Evolutionary conservation across 2,329 filamentous ascomycete species (phyloP).

Genomic region (Fusarium sublunatum): DNA sequence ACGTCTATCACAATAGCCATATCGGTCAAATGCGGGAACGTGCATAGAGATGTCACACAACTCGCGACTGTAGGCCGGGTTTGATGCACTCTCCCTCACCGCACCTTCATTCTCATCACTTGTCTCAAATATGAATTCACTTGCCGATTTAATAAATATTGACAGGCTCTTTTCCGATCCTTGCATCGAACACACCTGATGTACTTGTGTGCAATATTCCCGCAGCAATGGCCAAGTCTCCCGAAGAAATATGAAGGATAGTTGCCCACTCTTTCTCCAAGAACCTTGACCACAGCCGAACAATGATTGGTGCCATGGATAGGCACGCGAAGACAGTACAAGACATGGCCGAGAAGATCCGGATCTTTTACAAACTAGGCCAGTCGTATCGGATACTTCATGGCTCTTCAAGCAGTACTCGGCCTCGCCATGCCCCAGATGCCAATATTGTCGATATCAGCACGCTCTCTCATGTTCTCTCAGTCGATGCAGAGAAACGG

Average conservation of each 20-base stretch:
- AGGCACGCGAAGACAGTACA: slow-evolving; percentile 58
- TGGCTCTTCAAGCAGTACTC: slow-evolving; percentile 79
- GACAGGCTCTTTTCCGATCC: background rate
- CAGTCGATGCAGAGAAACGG: slow-evolving; percentile 5
- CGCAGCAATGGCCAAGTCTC: accelerated
- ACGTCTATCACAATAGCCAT: background rate
- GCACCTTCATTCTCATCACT: background rate
- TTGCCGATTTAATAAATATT: no score
- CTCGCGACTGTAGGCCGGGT: background rate
- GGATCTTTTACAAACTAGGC: slow-evolving; percentile 56
- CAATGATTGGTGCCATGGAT: slow-evolving; percentile 53
- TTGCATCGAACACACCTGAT: accelerated
- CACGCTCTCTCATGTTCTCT: slow-evolving; percentile 29
- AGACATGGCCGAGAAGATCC: slow-evolving; percentile 57
- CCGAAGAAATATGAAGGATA: background rate
- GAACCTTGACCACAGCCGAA: background rate
- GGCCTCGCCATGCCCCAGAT: slow-evolving; percentile 53
- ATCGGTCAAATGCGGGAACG: no score
- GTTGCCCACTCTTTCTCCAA: background rate
- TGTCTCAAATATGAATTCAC: background rate
- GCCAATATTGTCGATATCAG: slow-evolving; percentile 40
- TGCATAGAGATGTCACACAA: background rate
- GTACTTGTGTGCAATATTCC: background rate
- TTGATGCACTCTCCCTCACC: background rate
- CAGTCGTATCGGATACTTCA: slow-evolving; percentile 76